Conservation (phyloP, 352 stramenopile species). For the Discostella stelligera region DNA sequence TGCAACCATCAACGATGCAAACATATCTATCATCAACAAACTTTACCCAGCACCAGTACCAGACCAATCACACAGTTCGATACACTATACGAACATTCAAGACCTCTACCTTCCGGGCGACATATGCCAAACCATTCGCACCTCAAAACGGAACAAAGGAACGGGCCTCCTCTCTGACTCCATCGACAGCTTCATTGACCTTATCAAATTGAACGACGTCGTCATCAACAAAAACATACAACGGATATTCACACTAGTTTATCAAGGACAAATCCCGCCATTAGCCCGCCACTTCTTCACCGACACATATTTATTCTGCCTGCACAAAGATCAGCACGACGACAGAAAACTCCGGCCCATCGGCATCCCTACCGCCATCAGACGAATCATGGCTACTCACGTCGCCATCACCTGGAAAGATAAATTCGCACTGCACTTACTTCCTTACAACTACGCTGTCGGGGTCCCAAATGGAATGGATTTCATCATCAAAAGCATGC, state of each 20-base stretch:
- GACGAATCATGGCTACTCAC: slow-evolving; percentile 7
- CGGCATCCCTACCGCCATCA: slow-evolving; percentile 16
- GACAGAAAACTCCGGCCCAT: slow-evolving; percentile 16
- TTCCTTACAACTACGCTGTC: slow-evolving; percentile 11
- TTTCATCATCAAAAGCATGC: slow-evolving; percentile 10
- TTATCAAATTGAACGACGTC: background rate
- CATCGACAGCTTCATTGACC: slow-evolving; percentile 1
- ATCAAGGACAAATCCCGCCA: background rate
- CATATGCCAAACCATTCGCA: background rate
- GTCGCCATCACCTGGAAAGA: background rate
- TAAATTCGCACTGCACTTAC: slow-evolving; percentile 3
- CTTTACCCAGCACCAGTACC: background rate
- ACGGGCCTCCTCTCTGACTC: background rate
- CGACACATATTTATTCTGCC: slow-evolving; percentile 16
- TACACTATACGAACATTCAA: background rate
- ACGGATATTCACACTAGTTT: background rate
- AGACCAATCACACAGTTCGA: background rate
- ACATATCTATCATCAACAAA: background rate
- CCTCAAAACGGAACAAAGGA: background rate
- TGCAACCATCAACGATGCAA: background rate
- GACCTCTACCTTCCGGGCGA: background rate
- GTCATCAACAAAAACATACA: background rate
- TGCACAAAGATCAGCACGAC: slow-evolving; percentile 17
- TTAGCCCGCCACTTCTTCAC: background rate
- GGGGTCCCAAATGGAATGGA: slow-evolving; percentile 4